Percentiles rank a stretch among this genome's conserved stretches.
phyloP scores from a whole-genome alignment of 2,329 filamentous ascomycete species.

The Salinomyces thailandicus region DNA sequence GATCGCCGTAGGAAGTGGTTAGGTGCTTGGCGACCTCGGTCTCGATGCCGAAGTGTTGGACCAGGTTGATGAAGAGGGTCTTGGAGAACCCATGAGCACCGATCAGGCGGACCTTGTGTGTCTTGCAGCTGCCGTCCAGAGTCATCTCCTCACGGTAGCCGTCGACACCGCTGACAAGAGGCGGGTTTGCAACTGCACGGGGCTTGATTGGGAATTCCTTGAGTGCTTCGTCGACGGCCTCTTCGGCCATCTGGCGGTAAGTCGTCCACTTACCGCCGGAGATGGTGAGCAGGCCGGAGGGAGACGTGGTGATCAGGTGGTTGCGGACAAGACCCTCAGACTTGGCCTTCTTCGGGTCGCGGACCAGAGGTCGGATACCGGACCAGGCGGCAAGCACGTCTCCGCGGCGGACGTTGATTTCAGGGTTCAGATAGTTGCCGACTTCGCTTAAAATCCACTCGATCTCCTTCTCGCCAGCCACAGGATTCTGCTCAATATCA shows the following conservation, averaged over 20 bases:
- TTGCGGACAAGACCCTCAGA: constrained; percentile 82
- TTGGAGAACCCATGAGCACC: constrained; percentile 82
- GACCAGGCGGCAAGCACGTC: constrained; percentile 89
- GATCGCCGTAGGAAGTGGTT: constrained; percentile 77
- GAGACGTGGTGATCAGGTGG: constrained; percentile 70
- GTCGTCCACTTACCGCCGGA: constrained; percentile 90
- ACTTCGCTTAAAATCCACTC: constrained; percentile 82
- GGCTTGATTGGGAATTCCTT: constrained; percentile 53
- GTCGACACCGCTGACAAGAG: constrained; percentile 57
- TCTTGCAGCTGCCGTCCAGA: constrained; percentile 68
- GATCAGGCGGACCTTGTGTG: constrained; percentile 68
- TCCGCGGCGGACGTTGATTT: constrained; percentile 72
- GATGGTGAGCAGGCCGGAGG: constrained; percentile 70
- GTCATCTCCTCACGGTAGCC: constrained; percentile 59
- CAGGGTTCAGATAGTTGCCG: constrained; percentile 67
- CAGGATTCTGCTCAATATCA: constrained; percentile 59
- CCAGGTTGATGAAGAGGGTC: constrained; percentile 87
- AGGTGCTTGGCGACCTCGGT: constrained; percentile 87
- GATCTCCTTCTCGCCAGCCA: constrained; percentile 74
- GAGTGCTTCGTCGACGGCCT: constrained; percentile 73
- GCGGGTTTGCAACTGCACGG: constrained; percentile 45
- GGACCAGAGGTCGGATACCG: constrained; percentile 75
- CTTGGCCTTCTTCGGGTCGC: constrained; percentile 74
- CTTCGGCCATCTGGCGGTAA: constrained; percentile 86
- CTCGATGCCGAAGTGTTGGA: constrained; percentile 86